Evolutionary conservation across 371 early-diverging fungal species (phyloP), one percentile per base, ranked within the genome.

Genomic region (Mucor irregularis): DNA sequence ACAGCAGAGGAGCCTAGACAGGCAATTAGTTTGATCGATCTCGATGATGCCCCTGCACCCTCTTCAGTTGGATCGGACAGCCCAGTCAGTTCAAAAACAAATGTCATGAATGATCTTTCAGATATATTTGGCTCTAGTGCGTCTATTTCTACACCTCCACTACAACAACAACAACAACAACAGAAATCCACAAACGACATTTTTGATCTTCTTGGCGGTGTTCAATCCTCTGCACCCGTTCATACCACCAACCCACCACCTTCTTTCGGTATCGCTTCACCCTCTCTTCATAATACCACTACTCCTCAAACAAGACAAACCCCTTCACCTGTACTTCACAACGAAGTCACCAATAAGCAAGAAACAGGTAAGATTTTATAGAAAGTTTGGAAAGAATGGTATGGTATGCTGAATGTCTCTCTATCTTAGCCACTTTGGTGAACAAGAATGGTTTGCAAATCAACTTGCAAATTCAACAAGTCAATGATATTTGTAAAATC

Each of bases 1-100:
- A 14, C 71, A 8, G 45, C 49, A 39, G 62, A 66, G 28, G 63
- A 53, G 25, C 63, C 71, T 34, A 42, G 54, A 40, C 67, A 73
- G 58, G 64, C 80, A 37, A 61, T 75, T 30, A 86, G 82, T 64
- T 68, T 88, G 26, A 86, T 88, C 57, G 87, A 88, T 64, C 68
- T 88, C 17, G 89, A 88, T 49, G 89, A 54, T 17, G 30, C 45
- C 9, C 31, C 62, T 5, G 28, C 35, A 11, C 6, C 33, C 0
- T 22, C 46, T 25, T 42, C 59, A 0, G 17, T 56, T 7, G 33
- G 22, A 24, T 33, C 35, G 9, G 48, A 53, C 45, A 52, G 22
- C 60, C 31, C 26, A 14, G 45, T 28, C 4, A 5, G 40, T 35
- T 17, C 16, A 45, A 8, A 52, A 31, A 33, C 38, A 26, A 29